Base-by-base conservation (phyloP, 148 eudicot genomes). In the Cornus kousa region DNA sequence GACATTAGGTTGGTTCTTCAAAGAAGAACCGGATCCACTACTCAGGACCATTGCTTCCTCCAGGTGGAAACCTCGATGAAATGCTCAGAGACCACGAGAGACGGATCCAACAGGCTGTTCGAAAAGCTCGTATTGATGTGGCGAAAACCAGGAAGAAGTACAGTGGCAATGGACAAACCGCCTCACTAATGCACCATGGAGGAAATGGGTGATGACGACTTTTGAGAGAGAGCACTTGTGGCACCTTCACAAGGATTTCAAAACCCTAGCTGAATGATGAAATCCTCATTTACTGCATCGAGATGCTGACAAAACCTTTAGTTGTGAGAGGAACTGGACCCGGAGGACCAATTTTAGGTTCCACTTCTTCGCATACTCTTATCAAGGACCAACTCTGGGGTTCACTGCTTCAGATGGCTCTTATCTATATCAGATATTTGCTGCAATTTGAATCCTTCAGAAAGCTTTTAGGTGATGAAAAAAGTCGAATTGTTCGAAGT, bases 71-170 rank as follows among this genome's bases (percentile, higher is more conserved):
- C 78, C 85, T 89, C 31, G 94, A 91, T 40, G 92, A 91, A 82
- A 87, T 91, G 92, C 94, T 91, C 70, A 87, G 85, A 83, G 94
- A 87, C 74, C 95, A 87, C 37, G 92, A 91, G 82, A 89, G 79
- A 82, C 90, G 87, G 67, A 88, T 91, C 62, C 91, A 89, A 80
- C 83, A 80, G 5, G 91, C 92, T 69, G 92, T 91, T 10, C 88
- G 95, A 28, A 91, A 89, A 85, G 91, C 92, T 73, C 91, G 87
- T 55, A 13, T 78, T 32, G 92, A 91, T 80, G 88, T 85, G 82
- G 75, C 79, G 74, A 89, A 88, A 77, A 67, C 74, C 37, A 87
- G 72, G 80, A 85, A 83, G 64, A 81, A 74, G 33, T 73, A 78
- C n/a, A 74, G 20, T 24, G 87, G 82, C 71, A 82, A 80, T 74